Evolutionary conservation across 345 rosid genomes (phyloP), one percentile per base, ranked within the genome.

Genomic region (Euphorbia lathyris): DNA sequence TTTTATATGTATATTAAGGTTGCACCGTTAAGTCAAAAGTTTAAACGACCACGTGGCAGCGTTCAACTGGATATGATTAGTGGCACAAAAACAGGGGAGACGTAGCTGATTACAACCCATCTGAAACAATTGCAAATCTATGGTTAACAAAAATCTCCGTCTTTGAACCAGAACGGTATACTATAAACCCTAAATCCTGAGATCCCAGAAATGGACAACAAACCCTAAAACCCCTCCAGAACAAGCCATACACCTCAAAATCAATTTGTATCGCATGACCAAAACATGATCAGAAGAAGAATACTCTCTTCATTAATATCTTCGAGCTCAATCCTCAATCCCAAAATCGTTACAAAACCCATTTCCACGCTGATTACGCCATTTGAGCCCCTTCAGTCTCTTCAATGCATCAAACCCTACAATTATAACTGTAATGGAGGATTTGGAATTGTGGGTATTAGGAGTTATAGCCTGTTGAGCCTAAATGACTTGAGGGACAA

Each of bases 401-500:
- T 67, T 29, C 69, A 64, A 9, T 57, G 4, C 59, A 79, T 75
- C 9, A 70, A 30, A 53, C 68, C 63, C 5, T 25, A 50, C 36
- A 55, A 27, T 10, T 51, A 8, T 19, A 58, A 9, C 56, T 1
- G 43, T 16, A 52, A 64, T 26, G 78, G 72, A 14, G 69, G 48
- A 20, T 53, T 79, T 42, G 77, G 75, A 63, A 64, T 71, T 62
- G 76, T 72, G 76, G 86, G 84, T 58, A 7, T 86, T 3, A 83
- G 95, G 71, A 74, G 83, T 32, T 94, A 83, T 47, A 92, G 96
- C 70, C 73, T 95, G 20, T 73, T 95, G 83, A 84, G 86, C 78
- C 79, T 95, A 81, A 95, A 95, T 76, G 99, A 95, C 78, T 77
- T 95, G 74, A 84, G 94, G 78, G 96, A 82, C 66, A 90, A 80